Evolutionary conservation across 495 filamentous ascomycete genomes (phyloP).

Genomic region (Neurospora discreta): DNA sequence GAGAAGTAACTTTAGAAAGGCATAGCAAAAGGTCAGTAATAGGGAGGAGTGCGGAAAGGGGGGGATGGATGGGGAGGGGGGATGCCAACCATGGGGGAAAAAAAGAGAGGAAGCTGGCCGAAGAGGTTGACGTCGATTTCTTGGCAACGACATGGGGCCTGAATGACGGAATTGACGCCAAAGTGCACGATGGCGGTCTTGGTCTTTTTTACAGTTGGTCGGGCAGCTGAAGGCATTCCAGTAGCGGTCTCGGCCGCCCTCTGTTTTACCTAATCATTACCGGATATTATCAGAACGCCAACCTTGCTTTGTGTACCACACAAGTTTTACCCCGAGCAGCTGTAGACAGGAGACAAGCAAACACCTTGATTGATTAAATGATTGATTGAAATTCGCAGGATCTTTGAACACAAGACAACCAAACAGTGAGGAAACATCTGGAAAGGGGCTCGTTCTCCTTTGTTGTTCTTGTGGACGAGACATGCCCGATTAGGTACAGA

Average conservation of each 20-base stretch:
- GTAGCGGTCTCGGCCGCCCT: neutral
- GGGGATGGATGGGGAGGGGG: neutral
- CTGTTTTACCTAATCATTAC: neutral
- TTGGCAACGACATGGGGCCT: neutral
- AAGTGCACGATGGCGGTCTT: neutral
- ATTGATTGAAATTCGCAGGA: neutral
- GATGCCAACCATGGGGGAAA: neutral
- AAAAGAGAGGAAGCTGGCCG: neutral
- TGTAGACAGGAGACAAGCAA: neutral
- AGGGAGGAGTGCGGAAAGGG: neutral
- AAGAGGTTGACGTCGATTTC: neutral
- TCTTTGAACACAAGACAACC: neutral
- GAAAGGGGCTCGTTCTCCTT: neutral
- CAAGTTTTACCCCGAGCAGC: neutral
- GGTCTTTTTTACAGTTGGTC: neutral
- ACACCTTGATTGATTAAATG: neutral
- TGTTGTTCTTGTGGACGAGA: neutral
- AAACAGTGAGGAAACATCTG: neutral
- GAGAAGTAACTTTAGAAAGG: neutral
- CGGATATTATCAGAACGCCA: neutral
- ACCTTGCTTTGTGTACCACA: neutral
- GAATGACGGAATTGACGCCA: neutral
- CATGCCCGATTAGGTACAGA: neutral
- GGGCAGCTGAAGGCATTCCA: neutral
- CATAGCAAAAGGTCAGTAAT: neutral